Evolutionary conservation across 352 stramenopile genomes (phyloP).

Genomic region (Saprolegnia diclina): DNA sequence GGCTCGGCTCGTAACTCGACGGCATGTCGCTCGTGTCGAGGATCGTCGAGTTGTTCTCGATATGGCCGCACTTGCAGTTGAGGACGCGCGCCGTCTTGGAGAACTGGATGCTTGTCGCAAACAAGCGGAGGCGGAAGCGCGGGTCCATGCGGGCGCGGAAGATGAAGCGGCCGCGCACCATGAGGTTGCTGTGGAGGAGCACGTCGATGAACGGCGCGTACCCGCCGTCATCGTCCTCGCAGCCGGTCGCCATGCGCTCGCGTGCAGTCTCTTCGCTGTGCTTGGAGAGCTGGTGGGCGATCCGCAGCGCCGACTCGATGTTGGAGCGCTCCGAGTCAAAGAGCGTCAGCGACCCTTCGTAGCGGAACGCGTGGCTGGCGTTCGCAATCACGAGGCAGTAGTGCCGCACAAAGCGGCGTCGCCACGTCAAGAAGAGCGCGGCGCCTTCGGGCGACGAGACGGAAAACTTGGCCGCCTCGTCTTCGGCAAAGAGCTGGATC

Average conservation of each 20-base stretch:
- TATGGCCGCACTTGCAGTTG: slow-evolving; percentile 60
- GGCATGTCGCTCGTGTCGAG: slow-evolving; percentile 53
- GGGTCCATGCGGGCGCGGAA: slow-evolving; percentile 71
- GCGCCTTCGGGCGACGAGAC: slow-evolving; percentile 14
- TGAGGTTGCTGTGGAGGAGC: slow-evolving; percentile 71
- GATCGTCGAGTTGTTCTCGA: slow-evolving; percentile 67
- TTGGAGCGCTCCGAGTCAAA: slow-evolving; percentile 80
- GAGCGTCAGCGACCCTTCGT: slow-evolving; percentile 54
- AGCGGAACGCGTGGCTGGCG: slow-evolving; percentile 68
- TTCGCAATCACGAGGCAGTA: slow-evolving; percentile 76
- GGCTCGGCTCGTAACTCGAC: slow-evolving; percentile 52
- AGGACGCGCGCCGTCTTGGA: slow-evolving; percentile 60
- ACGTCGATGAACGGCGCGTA: slow-evolving; percentile 70
- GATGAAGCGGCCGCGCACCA: slow-evolving; percentile 74
- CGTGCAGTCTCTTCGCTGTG: slow-evolving; percentile 70
- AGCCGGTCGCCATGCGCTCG: slow-evolving; percentile 29
- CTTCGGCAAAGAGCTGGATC: slow-evolving; percentile 76
- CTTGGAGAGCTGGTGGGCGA: slow-evolving; percentile 62
- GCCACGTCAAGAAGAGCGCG: slow-evolving; percentile 69
- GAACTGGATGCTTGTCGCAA: slow-evolving; percentile 66
- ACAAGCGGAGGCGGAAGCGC: slow-evolving; percentile 55
- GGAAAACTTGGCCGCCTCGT: slow-evolving; percentile 43
- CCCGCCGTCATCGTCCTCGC: slow-evolving; percentile 2
- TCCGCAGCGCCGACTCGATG: slow-evolving; percentile 72
- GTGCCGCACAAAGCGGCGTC: slow-evolving; percentile 78